Evolutionary conservation across 1,284 basidiomycete species (phyloP).

Genomic region (Trichosporon ovoides): DNA sequence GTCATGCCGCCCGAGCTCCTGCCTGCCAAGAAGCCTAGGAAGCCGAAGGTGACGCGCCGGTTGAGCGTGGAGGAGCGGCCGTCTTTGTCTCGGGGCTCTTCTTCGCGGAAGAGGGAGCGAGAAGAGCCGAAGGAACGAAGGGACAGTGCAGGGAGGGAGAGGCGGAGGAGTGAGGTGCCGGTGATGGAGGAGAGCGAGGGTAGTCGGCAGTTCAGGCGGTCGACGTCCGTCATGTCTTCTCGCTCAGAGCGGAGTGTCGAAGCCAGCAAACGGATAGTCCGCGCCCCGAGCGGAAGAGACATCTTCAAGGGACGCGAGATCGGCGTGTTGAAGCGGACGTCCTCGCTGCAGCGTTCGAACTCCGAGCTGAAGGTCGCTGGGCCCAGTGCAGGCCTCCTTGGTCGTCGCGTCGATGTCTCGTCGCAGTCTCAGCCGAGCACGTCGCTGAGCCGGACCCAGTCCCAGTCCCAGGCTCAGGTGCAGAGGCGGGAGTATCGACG

Average conservation of each 20-base stretch:
- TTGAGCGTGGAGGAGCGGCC: constrained; percentile 9
- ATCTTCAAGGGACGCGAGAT: constrained; percentile 26
- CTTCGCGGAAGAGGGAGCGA: background rate
- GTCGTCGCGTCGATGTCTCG: constrained; percentile 15
- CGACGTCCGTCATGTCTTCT: background rate
- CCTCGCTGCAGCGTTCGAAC: constrained; percentile 19
- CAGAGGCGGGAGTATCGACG: too few relatives aligned
- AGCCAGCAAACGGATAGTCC: background rate
- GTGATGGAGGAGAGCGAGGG: too few relatives aligned
- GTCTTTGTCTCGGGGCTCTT: background rate
- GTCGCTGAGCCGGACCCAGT: background rate
- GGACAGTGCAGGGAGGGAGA: background rate
- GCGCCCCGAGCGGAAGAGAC: constrained; percentile 38
- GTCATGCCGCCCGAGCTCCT: constrained; percentile 29
- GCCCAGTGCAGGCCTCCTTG: constrained; percentile 22
- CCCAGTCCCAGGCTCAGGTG: constrained; percentile 11
- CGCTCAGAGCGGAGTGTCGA: background rate
- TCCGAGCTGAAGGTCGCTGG: too few relatives aligned
- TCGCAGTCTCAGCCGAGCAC: too few relatives aligned
- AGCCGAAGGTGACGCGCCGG: constrained; percentile 32
- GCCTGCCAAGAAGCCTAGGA: constrained; percentile 33
- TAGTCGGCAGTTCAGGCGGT: background rate
- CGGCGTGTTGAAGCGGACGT: constrained; percentile 6
- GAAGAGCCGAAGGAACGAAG: background rate
- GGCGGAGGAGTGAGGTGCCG: background rate